These are phyloP conservation scores for Phaeosphaeria sp. DNA, from an alignment of 2,329 filamentous ascomycete species.

Conservation along the genomic window DNA sequence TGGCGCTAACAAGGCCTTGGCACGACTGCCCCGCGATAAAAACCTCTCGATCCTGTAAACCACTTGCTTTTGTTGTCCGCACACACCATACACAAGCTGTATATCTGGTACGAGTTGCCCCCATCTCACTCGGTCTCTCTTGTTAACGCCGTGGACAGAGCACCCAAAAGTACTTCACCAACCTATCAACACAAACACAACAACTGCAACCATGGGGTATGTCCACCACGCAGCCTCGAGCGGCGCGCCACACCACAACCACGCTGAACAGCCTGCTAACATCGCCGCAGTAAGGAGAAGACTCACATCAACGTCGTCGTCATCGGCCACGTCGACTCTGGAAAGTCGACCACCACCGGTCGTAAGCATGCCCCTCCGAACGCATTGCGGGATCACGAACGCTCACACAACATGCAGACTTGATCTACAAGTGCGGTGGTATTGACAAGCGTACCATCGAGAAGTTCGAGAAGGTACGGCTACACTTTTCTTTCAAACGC, in stretches of 20 bases:
- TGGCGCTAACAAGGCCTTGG: slow-evolving; percentile 12
- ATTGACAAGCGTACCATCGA: slow-evolving; percentile 99
- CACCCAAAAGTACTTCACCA: slow-evolving; percentile 43
- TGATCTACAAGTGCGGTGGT: slow-evolving; percentile 99
- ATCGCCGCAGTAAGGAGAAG: slow-evolving; percentile 82
- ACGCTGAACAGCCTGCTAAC: slow-evolving; percentile 40
- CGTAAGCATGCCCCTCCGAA: slow-evolving; percentile 62
- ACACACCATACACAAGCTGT: slow-evolving; percentile 15
- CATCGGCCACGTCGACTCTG: slow-evolving; percentile 99
- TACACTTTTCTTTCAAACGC: slow-evolving; percentile 26
- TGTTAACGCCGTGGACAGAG: slow-evolving; percentile 9
- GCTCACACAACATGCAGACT: slow-evolving; percentile 66
- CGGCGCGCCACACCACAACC: neutral
- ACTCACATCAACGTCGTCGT: slow-evolving; percentile 94
- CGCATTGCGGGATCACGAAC: slow-evolving; percentile 31
- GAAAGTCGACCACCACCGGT: slow-evolving; percentile 95
- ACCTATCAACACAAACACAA: slow-evolving; percentile 39
- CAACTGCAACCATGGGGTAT: slow-evolving; percentile 68
- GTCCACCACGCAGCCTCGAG: slow-evolving; percentile 42
- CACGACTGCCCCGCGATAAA: slow-evolving; percentile 7
- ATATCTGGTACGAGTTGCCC: slow-evolving; percentile 6
- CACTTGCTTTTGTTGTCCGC: neutral
- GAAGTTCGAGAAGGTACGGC: slow-evolving; percentile 99
- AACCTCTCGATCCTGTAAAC: slow-evolving; percentile 14
- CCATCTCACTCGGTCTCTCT: neutral